Evolutionary conservation across 495 filamentous ascomycete species (phyloP).

Genomic region (Astrothelium subdiscretum): DNA sequence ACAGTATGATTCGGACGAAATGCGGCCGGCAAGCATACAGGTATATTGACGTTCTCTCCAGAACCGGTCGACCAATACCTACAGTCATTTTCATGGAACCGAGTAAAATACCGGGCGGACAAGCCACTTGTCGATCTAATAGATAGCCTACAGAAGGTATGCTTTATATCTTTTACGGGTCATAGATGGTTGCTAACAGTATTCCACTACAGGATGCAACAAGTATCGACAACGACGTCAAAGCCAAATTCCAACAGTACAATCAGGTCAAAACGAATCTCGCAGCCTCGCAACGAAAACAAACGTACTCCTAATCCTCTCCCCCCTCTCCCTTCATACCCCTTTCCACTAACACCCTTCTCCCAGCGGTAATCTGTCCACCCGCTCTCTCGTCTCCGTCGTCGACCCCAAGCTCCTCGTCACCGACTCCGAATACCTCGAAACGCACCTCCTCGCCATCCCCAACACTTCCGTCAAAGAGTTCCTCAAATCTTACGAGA

Average conservation of each 20-base stretch:
- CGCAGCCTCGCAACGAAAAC: conserved; percentile 66
- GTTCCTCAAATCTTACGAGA: conserved; percentile 81
- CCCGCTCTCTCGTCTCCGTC: conserved; percentile 80
- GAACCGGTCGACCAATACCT: conserved; percentile 92
- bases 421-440: conserved; percentile 87
- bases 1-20: conserved; percentile 50
- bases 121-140: conserved; percentile 76
- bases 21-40: neutral
- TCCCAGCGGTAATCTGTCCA: conserved; percentile 78
- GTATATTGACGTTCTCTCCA: conserved; percentile 22
- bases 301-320: conserved; percentile 44
- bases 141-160: conserved; percentile 73
- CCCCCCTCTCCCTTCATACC: neutral
- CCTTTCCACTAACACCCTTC: conserved; percentile 12
- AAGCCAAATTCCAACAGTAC: conserved; percentile 84
- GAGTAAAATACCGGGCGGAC: conserved; percentile 89
- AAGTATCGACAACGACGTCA: conserved; percentile 88
- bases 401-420: conserved; percentile 66
- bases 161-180: neutral
- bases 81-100: conserved; percentile 85
- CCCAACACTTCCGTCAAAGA: conserved; percentile 69
- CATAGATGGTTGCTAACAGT: neutral
- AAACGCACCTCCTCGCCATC: conserved; percentile 86
- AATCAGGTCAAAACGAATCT: conserved; percentile 77
- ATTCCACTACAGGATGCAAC: conserved; percentile 53